These are phyloP conservation scores for Trichomonas gallinae DNA, from an alignment of 208 protist species.

Conservation along the genomic window DNA sequence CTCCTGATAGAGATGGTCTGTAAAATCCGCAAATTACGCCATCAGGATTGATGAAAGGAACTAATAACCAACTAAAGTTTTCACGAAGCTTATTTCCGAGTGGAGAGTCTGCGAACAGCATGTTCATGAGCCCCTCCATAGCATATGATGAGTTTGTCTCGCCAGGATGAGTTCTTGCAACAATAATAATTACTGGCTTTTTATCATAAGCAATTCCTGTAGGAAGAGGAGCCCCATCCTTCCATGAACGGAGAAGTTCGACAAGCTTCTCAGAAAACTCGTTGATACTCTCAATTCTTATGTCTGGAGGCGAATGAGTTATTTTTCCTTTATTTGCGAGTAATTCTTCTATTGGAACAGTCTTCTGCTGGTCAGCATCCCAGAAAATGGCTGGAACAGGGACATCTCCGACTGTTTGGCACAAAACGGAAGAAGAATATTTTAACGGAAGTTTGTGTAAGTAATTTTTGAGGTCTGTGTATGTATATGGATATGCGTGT, in stretches of 20 bases:
- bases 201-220: background rate
- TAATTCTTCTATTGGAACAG: background rate
- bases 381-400: background rate
- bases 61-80: background rate
- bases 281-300: background rate
- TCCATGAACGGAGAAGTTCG: background rate
- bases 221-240: too few species aligned
- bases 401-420: background rate
- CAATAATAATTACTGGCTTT: constrained; percentile 56
- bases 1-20: constrained; percentile 70
- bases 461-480: background rate
- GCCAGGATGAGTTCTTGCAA: constrained; percentile 85
- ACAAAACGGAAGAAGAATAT: background rate
- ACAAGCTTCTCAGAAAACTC: background rate
- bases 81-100: background rate
- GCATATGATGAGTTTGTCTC: constrained; percentile 84
- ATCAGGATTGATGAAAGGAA: constrained; percentile 94
- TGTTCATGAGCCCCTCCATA: constrained; percentile 59
- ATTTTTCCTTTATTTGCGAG: background rate
- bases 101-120: background rate
- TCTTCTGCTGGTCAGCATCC: background rate
- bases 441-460: background rate
- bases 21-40: constrained; percentile 90
- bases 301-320: background rate
- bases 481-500: constrained; percentile 6